Evolutionary conservation across 768 basidiomycete species (phyloP).

Genomic region (Mycena crocata): DNA sequence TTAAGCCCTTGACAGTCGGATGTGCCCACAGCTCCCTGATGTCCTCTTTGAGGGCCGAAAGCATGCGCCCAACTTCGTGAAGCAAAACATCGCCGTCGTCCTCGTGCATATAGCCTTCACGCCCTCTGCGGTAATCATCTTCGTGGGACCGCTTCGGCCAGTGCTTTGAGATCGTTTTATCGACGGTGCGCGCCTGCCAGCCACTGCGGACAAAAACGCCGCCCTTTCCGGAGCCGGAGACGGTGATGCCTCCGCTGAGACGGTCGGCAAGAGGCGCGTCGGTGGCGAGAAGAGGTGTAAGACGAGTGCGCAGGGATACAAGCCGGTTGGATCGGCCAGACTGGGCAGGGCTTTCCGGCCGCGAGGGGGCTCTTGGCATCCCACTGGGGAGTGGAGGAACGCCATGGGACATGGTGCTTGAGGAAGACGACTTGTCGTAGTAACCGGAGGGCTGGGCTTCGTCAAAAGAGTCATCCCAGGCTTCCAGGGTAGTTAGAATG

Average conservation of each 20-base stretch:
- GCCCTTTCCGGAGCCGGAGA: conserved; percentile 82
- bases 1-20: conserved; percentile 74
- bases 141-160: conserved; percentile 45
- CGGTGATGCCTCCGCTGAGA: conserved; percentile 78
- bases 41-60: conserved; percentile 70
- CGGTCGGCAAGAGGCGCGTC: conserved; percentile 77
- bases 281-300: conserved; percentile 69
- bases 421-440: conserved; percentile 22
- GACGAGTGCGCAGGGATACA: conserved; percentile 66
- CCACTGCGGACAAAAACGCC: conserved; percentile 83
- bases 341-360: conserved; percentile 44
- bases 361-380: conserved; percentile 40
- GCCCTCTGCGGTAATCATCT: conserved; percentile 46
- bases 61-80: conserved; percentile 69
- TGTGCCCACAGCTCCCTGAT: conserved; percentile 81
- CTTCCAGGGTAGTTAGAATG: conserved; percentile 71
- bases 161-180: conserved; percentile 60
- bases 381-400: conserved; percentile 23
- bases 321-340: conserved; percentile 49
- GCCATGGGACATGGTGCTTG: neutral
- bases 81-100: conserved; percentile 64
- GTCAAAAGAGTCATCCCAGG: conserved; percentile 70
- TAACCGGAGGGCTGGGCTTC: conserved; percentile 46
- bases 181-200: conserved; percentile 80
- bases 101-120: conserved; percentile 47